Evolutionary conservation across 495 filamentous ascomycete species (phyloP).

Genomic region (Evernia prunastri): DNA sequence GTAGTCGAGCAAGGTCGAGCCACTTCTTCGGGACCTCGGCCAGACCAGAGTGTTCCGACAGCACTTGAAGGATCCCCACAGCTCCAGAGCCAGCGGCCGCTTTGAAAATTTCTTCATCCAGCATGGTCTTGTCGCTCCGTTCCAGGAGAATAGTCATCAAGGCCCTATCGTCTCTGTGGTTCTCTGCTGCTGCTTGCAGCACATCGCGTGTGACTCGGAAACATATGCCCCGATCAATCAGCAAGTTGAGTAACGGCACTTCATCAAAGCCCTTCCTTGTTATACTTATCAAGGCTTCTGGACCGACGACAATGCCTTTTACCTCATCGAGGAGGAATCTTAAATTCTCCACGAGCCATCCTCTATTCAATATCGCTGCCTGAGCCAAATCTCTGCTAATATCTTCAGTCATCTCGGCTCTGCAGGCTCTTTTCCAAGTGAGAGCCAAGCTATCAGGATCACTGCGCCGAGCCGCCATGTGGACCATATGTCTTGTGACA

Average conservation of each 20-base stretch:
- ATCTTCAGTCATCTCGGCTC: neutral
- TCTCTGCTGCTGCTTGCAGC: conserved; percentile 1
- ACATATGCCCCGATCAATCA: neutral
- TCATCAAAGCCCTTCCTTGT: neutral
- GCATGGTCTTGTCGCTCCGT: neutral
- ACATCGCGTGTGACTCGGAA: neutral
- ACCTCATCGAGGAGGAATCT: neutral
- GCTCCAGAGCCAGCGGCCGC: neutral
- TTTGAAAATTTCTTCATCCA: neutral
- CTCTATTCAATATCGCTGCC: neutral
- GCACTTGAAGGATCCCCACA: neutral
- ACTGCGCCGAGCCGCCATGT: neutral
- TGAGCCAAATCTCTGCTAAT: neutral
- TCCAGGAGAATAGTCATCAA: neutral
- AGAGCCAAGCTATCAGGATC: neutral
- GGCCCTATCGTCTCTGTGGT: neutral
- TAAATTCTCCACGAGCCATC: neutral
- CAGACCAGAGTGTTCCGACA: neutral
- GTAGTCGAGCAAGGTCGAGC: neutral
- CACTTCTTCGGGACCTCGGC: neutral
- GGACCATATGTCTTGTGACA: neutral
- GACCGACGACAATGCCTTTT: neutral
- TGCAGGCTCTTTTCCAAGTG: neutral
- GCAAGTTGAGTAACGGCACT: neutral
- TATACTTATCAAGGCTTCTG: neutral